Evolutionary conservation across 805 yeast genomes (phyloP), one percentile per base, ranked within the genome.

Genomic region (Wickerhamiella kazuoi): DNA sequence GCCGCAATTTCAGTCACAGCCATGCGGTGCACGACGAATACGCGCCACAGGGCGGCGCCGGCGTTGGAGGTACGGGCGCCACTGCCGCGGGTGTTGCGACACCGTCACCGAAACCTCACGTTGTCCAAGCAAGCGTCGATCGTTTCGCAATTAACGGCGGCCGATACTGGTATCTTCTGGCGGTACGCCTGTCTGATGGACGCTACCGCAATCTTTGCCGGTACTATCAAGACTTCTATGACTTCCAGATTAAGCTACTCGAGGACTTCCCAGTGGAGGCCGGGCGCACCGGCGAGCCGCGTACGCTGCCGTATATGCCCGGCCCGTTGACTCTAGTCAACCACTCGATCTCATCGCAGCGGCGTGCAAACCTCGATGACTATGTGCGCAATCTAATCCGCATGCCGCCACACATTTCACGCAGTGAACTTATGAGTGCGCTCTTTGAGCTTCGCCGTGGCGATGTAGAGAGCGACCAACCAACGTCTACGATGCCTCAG

Each of bases 201-300:
- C 66, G 67, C 38, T 56, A 60, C 17, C 67, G 95, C 42, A 72
- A 74, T 43, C 63, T 90, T 46, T 83, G 90, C 57, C 69, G 98
- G 43, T 86, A 71, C 60, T 90, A 90, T 60, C 95, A 87, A 56
- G 98, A 90, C 61, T 90, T 90, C 55, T 90, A 86, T 57, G 94
- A 90, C 55, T 71, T 86, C 54, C 98, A 90, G 56, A 84, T 84
- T 38, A 72, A 69, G 45, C 63, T 90, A 37, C 64, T 87, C 37
- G 90, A 79, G 50, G 67, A 75, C 21, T 90, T 80, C 65, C 96
- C 96, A 6, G 74, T 69, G 44, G 98, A 87, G 58, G 94, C 96
- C 7, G 96, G 96, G 13, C 75, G 82, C 48, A 77, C 75, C 40
- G 79, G 79, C 57, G 66, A 73, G 21, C 72, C 74, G 38, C 72